phyloP scores from a whole-genome alignment of 2,329 filamentous ascomycete species.

The Chalara sp. region DNA sequence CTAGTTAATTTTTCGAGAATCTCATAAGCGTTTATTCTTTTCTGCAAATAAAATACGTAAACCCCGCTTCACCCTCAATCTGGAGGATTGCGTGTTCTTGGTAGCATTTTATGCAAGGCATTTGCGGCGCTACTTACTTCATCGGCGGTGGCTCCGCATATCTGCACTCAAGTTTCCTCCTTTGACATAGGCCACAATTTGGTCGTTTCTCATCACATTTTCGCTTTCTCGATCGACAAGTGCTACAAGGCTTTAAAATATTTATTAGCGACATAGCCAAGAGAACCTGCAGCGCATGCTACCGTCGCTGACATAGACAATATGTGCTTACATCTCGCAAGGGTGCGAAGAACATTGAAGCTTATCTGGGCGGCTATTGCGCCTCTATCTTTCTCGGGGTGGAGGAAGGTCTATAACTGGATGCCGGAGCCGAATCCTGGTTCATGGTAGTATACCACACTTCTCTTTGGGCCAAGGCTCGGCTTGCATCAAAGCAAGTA shows the following conservation, averaged over 20 bases:
- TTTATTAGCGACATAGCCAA: too few species aligned
- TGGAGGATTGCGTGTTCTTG: too few species aligned
- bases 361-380: slow-evolving; percentile 41
- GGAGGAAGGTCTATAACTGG: slow-evolving; percentile 13
- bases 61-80: slow-evolving; percentile 2
- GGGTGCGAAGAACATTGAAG: slow-evolving; percentile 4
- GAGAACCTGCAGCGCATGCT: too few species aligned
- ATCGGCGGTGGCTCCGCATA: slow-evolving; percentile 56
- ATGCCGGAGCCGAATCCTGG: slow-evolving; percentile 18
- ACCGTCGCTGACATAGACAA: too few species aligned
- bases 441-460: slow-evolving; percentile 19
- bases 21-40: slow-evolving; percentile 58
- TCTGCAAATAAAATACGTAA: slow-evolving; percentile 30
- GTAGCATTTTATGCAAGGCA: too few species aligned
- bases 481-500: background rate
- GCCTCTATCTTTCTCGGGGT: slow-evolving; percentile 35
- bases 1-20: slow-evolving; percentile 49
- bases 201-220: slow-evolving; percentile 58
- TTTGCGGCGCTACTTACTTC: slow-evolving; percentile 56
- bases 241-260: slow-evolving; percentile 48
- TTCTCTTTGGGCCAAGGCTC: background rate
- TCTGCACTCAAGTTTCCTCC: slow-evolving; percentile 50
- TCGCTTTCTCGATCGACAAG: slow-evolving; percentile 53
- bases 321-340: slow-evolving; percentile 1
- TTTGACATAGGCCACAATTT: slow-evolving; percentile 52